Percentiles rank a stretch among this genome's conserved stretches.
These are phyloP conservation scores for Pichia sp. DNA, from an alignment of 1,139 yeast species.

Conservation along the genomic window DNA sequence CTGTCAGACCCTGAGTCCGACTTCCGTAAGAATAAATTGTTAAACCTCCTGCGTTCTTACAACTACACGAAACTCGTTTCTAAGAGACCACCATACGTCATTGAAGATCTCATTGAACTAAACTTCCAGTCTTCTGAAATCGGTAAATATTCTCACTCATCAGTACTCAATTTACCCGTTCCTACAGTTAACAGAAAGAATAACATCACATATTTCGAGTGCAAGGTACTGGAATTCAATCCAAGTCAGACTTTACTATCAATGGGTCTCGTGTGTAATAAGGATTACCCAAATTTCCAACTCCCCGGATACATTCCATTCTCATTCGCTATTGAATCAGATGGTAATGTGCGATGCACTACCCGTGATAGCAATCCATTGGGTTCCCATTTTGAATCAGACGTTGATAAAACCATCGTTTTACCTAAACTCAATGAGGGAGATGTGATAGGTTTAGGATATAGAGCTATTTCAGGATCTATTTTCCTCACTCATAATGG, in stretches of 20 bases:
- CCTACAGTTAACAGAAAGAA: conserved; percentile 55
- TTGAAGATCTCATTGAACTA: conserved; percentile 62
- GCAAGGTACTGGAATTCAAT: conserved; percentile 50
- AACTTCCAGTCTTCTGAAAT: conserved; percentile 36
- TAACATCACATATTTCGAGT: conserved; percentile 64
- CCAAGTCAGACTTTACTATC: conserved; percentile 44
- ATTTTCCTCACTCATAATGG: conserved; percentile 90
- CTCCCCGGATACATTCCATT: conserved; percentile 80
- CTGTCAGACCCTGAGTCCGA: neutral
- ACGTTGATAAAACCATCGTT: conserved; percentile 31
- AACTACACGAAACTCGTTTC: conserved; percentile 4
- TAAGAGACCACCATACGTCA: conserved; percentile 28
- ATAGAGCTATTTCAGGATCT: conserved; percentile 70
- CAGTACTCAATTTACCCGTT: conserved; percentile 54
- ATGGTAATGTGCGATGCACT: conserved; percentile 65
- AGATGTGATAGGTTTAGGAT: conserved; percentile 91
- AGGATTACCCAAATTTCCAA: conserved; percentile 74
- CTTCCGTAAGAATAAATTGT: conserved; percentile 17
- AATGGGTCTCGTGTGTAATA: conserved; percentile 79
- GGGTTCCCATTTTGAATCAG: neutral
- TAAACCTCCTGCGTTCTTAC: conserved; percentile 1
- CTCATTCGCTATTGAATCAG: conserved; percentile 82
- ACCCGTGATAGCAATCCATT: conserved; percentile 36
- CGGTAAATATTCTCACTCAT: conserved; percentile 29
- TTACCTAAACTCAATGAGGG: conserved; percentile 77